Percentiles rank a stretch among this genome's conserved stretches.
Evolutionary conservation across 331 rosid species (phyloP).

Genomic region (Acacia pycnantha): DNA sequence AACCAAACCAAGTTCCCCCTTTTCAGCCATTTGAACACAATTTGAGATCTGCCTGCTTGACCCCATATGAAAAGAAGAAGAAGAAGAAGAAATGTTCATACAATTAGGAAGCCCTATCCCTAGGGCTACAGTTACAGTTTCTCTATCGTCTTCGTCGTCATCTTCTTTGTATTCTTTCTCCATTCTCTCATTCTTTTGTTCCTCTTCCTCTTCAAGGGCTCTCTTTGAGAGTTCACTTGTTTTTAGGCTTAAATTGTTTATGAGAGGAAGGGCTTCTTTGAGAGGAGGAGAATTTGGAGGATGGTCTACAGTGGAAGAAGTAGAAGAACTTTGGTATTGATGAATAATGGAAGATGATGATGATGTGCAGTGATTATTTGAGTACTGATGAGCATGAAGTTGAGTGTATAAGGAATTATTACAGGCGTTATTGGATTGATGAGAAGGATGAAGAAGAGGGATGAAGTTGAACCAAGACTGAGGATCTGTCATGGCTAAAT

Average conservation of each 20-base stretch:
- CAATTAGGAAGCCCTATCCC: constrained; percentile 69
- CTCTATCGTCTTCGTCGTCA: constrained; percentile 17
- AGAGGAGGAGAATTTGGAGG: constrained; percentile 44
- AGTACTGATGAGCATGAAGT: constrained; percentile 5
- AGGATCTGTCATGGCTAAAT: constrained; percentile 66
- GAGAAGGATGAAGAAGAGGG: constrained; percentile 43
- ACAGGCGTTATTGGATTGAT: constrained; percentile 7
- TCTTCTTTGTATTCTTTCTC: background rate
- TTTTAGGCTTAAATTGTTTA: constrained; percentile 49
- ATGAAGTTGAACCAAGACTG: constrained; percentile 67
- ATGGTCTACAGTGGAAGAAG: background rate
- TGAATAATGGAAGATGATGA: constrained; percentile 8
- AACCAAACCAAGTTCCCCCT: constrained; percentile 29
- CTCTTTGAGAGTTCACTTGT: background rate
- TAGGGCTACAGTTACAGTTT: constrained; percentile 50
- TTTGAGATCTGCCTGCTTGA: constrained; percentile 30
- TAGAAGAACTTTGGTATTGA: constrained; percentile 23
- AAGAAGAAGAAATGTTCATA: background rate
- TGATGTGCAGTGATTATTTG: constrained; percentile 9
- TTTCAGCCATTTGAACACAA: constrained; percentile 35
- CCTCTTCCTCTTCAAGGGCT: background rate
- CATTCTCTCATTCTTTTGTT: background rate
- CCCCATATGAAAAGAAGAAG: background rate
- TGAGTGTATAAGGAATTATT: constrained; percentile 22
- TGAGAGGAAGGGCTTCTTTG: constrained; percentile 69